Evolutionary conservation across 257 asterid genomes (phyloP).

Genomic region (Solanum sejunctum): DNA sequence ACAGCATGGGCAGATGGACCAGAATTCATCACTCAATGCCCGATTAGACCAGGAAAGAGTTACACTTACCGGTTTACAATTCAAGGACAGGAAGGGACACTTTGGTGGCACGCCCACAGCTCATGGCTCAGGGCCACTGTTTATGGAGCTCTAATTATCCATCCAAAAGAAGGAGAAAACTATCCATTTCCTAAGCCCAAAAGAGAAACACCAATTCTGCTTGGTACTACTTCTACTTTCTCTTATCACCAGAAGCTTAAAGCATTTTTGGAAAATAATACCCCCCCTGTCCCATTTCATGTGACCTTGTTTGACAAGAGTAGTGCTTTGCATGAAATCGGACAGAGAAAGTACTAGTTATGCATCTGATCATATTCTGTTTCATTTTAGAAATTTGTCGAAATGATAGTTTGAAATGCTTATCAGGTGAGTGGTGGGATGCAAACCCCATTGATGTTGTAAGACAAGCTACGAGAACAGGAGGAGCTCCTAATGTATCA

Average conservation of each 20-base stretch:
- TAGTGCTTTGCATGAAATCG: background rate
- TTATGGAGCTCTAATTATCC: constrained; percentile 63
- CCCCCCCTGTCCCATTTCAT: background rate
- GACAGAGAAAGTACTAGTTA: background rate
- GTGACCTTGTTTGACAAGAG: background rate
- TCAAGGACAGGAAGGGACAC: constrained; percentile 78
- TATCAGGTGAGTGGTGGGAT: constrained; percentile 96
- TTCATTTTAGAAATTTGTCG: background rate
- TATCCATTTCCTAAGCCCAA: background rate
- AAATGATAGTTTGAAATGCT: background rate
- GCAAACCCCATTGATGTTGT: constrained; percentile 71
- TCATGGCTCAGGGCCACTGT: constrained; percentile 91
- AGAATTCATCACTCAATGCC: constrained; percentile 74
- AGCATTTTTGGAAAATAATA: background rate
- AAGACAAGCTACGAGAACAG: constrained; percentile 62
- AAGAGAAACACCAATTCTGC: constrained; percentile 32
- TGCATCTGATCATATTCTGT: background rate
- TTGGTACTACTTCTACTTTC: constrained; percentile 29
- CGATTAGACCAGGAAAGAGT: constrained; percentile 64
- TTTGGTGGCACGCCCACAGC: constrained; percentile 96
- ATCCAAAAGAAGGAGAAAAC: background rate
- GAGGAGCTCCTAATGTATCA: constrained; percentile 70
- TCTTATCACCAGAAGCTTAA: background rate
- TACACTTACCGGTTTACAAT: constrained; percentile 65
- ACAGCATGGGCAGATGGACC: constrained; percentile 90